Conservation (phyloP, 2,329 filamentous ascomycete species). For the Penicillium sp. region DNA sequence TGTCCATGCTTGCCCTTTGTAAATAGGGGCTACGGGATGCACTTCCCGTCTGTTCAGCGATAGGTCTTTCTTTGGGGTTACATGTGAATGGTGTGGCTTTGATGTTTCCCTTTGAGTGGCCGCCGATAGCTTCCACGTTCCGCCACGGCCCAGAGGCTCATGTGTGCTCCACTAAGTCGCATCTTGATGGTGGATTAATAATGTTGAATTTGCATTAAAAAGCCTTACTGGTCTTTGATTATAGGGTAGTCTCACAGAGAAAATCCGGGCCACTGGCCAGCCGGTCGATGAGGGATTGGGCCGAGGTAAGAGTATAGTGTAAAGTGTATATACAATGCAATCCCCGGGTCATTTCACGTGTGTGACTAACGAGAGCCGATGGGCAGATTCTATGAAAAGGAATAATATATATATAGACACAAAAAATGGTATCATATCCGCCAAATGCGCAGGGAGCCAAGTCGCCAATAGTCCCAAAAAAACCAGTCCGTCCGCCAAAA, state of each 20-base stretch:
- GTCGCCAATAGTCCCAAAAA: slow-evolving; percentile 11
- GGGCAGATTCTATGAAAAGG: background rate
- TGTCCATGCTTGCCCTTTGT: background rate
- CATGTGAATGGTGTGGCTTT: background rate
- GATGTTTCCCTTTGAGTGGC: background rate
- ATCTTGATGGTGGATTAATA: background rate
- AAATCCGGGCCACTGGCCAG: background rate
- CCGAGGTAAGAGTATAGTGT: background rate
- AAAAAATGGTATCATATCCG: slow-evolving; percentile 20
- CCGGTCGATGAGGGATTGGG: background rate
- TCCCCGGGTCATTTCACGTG: background rate
- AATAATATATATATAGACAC: background rate
- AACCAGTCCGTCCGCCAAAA: background rate
- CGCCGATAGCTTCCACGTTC: background rate
- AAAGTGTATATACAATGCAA: background rate
- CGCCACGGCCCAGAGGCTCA: background rate
- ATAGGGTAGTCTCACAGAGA: background rate
- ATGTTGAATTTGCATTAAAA: background rate
- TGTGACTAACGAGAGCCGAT: background rate
- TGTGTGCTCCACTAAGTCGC: background rate
- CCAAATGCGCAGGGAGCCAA: slow-evolving; percentile 7
- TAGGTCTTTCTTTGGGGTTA: background rate
- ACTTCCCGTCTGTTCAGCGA: background rate
- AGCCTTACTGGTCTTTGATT: background rate
- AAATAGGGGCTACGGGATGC: background rate